Evolutionary conservation across 176 grass and related monocot species (phyloP).

Genomic region (Areca catechu): DNA sequence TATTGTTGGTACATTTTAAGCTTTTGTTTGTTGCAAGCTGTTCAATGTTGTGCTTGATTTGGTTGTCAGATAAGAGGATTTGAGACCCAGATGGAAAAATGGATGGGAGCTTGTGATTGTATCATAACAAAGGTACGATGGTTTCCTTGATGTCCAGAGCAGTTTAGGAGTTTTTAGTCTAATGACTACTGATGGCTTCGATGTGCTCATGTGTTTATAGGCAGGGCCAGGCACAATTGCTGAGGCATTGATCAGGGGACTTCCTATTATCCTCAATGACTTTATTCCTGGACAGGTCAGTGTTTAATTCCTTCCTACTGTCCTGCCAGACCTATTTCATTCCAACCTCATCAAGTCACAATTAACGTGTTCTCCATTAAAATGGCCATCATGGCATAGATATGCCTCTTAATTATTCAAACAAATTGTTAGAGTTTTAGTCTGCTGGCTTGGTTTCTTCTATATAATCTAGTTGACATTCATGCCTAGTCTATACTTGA

Average conservation of each 20-base stretch:
- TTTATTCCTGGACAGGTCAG: conserved; percentile 82
- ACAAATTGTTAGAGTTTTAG: too few relatives aligned
- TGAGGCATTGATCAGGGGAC: conserved; percentile 68
- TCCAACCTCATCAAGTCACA: too few relatives aligned
- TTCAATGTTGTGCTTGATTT: not conserved
- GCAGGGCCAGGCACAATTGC: conserved; percentile 92
- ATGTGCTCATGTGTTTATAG: conserved; percentile 17
- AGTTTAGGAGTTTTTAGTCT: too few relatives aligned
- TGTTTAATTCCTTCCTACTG: not conserved
- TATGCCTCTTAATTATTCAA: too few relatives aligned
- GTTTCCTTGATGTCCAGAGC: not conserved
- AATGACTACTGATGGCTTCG: too few relatives aligned
- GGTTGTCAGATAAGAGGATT: conserved; percentile 61
- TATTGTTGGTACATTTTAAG: too few relatives aligned
- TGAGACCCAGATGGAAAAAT: conserved; percentile 77
- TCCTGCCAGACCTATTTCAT: too few relatives aligned
- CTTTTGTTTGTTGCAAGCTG: not conserved
- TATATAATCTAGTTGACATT: too few relatives aligned
- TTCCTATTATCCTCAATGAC: conserved; percentile 81
- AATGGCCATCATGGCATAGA: too few relatives aligned
- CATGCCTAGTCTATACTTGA: too few relatives aligned
- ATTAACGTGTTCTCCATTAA: too few relatives aligned
- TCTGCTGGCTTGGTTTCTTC: too few relatives aligned
- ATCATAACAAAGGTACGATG: conserved; percentile 70
- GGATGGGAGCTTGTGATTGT: conserved; percentile 87